Conservation (phyloP, 768 basidiomycete species). For the Boletus reticuloceps region DNA sequence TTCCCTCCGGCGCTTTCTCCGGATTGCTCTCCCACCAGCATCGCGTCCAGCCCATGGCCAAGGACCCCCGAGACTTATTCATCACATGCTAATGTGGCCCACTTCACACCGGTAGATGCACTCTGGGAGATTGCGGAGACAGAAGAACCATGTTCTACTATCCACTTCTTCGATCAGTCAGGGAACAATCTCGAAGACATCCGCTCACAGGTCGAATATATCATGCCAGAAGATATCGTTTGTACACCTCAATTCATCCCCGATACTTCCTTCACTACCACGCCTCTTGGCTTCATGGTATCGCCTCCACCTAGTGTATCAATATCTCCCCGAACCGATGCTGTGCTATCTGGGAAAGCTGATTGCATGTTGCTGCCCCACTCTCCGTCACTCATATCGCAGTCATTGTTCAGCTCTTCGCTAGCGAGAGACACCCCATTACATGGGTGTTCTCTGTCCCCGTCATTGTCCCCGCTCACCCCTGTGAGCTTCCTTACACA, state of each 20-base stretch:
- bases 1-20: slow-evolving; percentile 23
- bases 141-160: neutral
- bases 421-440: neutral
- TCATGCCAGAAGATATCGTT: slow-evolving; percentile 23
- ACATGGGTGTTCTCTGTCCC: neutral
- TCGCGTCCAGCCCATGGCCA: slow-evolving; percentile 19
- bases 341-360: neutral
- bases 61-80: slow-evolving; percentile 15
- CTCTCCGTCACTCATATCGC: neutral
- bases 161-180: slow-evolving; percentile 12
- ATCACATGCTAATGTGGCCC: neutral
- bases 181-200: slow-evolving; percentile 16
- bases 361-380: neutral
- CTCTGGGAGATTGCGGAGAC: slow-evolving; percentile 1
- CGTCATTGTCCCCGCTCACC: slow-evolving; percentile 15
- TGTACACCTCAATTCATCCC: slow-evolving; percentile 3
- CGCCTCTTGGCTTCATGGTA: neutral
- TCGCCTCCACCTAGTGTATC: neutral
- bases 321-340: neutral
- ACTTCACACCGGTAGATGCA: neutral
- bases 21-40: slow-evolving; percentile 22
- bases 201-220: neutral
- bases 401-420: neutral
- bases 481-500: slow-evolving; percentile 9
- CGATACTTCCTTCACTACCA: neutral